phyloP scores from a whole-genome alignment of 2,329 filamentous ascomycete species.

The Claviceps sp. region DNA sequence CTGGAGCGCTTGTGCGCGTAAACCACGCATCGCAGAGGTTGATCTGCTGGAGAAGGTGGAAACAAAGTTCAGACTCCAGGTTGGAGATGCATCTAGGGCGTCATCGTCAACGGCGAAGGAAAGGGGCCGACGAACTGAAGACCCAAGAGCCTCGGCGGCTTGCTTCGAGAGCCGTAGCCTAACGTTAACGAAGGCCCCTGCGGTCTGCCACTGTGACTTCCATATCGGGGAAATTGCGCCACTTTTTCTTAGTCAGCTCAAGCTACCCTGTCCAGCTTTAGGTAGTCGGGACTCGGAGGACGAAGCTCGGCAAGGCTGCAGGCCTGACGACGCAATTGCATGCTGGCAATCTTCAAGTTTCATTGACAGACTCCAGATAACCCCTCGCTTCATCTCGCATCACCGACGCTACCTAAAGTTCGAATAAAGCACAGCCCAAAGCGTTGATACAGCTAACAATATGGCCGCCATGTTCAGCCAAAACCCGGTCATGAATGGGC shows the following conservation, averaged over 20 bases:
- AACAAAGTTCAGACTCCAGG: neutral
- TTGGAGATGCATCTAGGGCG: neutral
- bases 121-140: neutral
- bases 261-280: slow-evolving; percentile 20
- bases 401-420: neutral
- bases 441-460: slow-evolving; percentile 11
- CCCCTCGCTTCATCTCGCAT: neutral
- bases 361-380: slow-evolving; percentile 6
- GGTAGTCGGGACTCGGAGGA: too few species aligned
- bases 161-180: neutral
- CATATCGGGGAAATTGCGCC: neutral
- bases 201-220: neutral
- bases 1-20: slow-evolving; percentile 49
- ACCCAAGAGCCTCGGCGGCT: slow-evolving; percentile 1
- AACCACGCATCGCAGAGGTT: slow-evolving; percentile 35
- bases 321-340: slow-evolving; percentile 23
- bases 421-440: neutral
- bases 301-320: slow-evolving; percentile 5
- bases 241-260: slow-evolving; percentile 25
- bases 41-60: too few species aligned
- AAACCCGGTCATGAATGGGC: slow-evolving; percentile 54
- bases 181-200: neutral
- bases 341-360: slow-evolving; percentile 16
- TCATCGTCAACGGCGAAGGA: neutral
- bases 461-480: slow-evolving; percentile 59